Conservation (phyloP, 2,329 filamentous ascomycete genomes). For the Penicillium glabrum region DNA sequence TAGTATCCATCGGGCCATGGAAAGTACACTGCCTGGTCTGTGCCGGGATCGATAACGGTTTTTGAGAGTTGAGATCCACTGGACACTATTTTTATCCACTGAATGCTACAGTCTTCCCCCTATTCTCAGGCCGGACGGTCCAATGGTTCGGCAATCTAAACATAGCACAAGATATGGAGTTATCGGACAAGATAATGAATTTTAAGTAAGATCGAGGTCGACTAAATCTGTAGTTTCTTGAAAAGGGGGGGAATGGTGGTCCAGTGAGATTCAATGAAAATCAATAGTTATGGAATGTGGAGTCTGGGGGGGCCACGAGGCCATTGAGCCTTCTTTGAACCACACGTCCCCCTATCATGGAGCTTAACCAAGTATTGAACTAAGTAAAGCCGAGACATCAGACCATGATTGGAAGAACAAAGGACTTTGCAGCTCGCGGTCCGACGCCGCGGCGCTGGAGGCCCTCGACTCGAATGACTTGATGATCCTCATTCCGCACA, state of each 20-base stretch:
- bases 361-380: neutral
- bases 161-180: conserved; percentile 1
- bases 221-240: conserved; percentile 1
- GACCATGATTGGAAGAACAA: neutral
- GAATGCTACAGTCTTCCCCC: neutral
- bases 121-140: neutral
- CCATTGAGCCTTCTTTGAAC: conserved; percentile 4
- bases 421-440: neutral
- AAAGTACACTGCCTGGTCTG: neutral
- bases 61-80: conserved; percentile 1
- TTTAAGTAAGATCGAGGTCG: conserved; percentile 8
- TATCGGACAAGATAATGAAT: neutral
- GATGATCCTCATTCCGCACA: neutral
- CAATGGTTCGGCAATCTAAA: conserved; percentile 5
- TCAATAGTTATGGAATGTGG: conserved; percentile 19
- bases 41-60: neutral
- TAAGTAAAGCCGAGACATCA: neutral
- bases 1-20: neutral
- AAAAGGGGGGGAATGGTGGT: conserved; percentile 9
- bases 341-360: conserved; percentile 17
- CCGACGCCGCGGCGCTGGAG: neutral
- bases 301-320: conserved; percentile 21
- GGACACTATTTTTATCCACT: neutral
- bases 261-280: conserved; percentile 6
- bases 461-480: neutral